Evolutionary conservation across 192 early-diverging fungal genomes (phyloP).

Genomic region (Phlyctochytrium planicorne): DNA sequence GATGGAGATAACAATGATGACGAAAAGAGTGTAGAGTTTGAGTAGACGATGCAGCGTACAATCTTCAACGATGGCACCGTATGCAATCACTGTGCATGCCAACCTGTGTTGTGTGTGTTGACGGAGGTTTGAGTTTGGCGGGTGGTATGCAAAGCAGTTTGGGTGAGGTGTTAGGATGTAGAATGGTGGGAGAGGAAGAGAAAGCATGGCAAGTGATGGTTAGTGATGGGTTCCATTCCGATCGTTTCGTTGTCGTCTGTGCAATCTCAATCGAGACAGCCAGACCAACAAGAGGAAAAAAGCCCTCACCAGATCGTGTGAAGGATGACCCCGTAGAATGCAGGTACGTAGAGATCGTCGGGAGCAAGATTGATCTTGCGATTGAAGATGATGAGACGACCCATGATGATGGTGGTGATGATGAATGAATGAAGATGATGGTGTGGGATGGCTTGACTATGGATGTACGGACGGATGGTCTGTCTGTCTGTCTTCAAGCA

Average conservation of each 20-base stretch:
- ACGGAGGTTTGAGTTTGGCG: not conserved
- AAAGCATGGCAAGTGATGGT: too few species aligned
- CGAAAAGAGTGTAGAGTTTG: slow-evolving; percentile 10
- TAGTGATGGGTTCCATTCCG: too few species aligned
- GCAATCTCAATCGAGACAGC: not conserved
- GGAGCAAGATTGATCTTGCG: slow-evolving; percentile 26
- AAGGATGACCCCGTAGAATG: slow-evolving; percentile 21
- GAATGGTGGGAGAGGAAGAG: too few species aligned
- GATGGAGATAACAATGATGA: slow-evolving; percentile 15
- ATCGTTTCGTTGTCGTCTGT: too few species aligned
- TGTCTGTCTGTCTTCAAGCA: too few species aligned
- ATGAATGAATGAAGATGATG: too few species aligned
- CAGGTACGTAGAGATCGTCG: slow-evolving; percentile 38
- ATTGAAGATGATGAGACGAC: slow-evolving; percentile 34
- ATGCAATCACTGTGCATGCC: slow-evolving; percentile 19
- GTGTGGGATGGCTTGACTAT: too few species aligned
- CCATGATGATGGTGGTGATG: slow-evolving; percentile 17
- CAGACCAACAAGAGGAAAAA: not conserved
- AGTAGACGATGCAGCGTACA: slow-evolving; percentile 15
- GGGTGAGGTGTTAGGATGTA: not conserved
- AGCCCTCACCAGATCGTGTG: slow-evolving; percentile 30
- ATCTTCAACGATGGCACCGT: slow-evolving; percentile 23
- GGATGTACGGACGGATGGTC: too few species aligned
- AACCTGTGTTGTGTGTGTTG: slow-evolving; percentile 20
- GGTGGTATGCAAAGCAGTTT: too few species aligned